phyloP scores from a whole-genome alignment of 371 early-diverging fungal species.

The Mucor mucedo region DNA sequence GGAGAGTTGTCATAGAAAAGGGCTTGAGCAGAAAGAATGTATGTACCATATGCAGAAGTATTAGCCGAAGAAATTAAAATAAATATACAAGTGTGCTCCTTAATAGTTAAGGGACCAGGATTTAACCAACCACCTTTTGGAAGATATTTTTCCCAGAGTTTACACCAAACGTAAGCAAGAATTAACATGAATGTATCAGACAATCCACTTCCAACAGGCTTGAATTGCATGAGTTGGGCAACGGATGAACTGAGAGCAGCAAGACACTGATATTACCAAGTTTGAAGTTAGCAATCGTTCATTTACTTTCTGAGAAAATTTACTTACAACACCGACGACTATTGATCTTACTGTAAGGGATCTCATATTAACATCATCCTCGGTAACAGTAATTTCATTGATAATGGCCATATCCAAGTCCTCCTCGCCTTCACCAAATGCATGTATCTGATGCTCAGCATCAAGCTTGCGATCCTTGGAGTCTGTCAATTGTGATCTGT shows the following conservation, averaged over 20 bases:
- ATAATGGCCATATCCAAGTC: conserved; percentile 36
- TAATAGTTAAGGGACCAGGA: conserved; percentile 51
- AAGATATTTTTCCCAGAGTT: conserved; percentile 35
- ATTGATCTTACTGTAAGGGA: conserved; percentile 31
- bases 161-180: conserved; percentile 45
- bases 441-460: not conserved
- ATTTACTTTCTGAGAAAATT: too few relatives aligned
- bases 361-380: conserved; percentile 38
- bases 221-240: conserved; percentile 47
- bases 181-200: conserved; percentile 52
- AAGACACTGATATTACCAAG: conserved; percentile 12
- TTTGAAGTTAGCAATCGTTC: not conserved
- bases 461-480: not conserved
- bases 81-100: conserved; percentile 49
- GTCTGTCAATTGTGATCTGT: not conserved
- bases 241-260: conserved; percentile 47
- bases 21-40: conserved; percentile 62
- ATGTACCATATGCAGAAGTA: conserved; percentile 48
- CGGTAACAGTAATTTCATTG: conserved; percentile 39
- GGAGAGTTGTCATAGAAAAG: conserved; percentile 56
- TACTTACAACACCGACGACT: conserved; percentile 38
- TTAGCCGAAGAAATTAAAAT: conserved; percentile 45
- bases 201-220: conserved; percentile 44
- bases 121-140: conserved; percentile 44
- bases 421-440: conserved; percentile 1